These are phyloP conservation scores for Mesembryanthemum crystallinum DNA, from an alignment of 148 eudicot genomes.

Conservation along the genomic window DNA sequence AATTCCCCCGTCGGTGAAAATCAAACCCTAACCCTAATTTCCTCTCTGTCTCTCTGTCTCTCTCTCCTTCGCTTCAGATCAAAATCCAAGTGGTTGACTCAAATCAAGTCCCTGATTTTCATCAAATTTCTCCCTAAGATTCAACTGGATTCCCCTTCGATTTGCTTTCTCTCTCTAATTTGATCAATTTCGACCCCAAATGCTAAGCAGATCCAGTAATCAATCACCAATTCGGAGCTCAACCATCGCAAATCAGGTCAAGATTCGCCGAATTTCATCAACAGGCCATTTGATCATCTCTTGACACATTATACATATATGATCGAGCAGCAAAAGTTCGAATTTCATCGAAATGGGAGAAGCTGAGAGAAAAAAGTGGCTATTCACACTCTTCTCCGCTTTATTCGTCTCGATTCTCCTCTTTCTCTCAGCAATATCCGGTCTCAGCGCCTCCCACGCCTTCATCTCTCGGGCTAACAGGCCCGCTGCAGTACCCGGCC, in stretches of 20 bases:
- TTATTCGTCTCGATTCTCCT: slow-evolving; percentile 56
- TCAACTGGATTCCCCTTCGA: too few relatives aligned
- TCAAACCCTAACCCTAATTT: background rate
- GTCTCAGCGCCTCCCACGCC: slow-evolving; percentile 49
- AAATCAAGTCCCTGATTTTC: background rate
- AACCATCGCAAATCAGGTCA: background rate
- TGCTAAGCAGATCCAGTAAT: slow-evolving; percentile 8
- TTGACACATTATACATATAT: slow-evolving; percentile 7
- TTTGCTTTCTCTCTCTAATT: background rate
- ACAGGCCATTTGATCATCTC: background rate
- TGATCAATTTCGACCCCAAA: background rate
- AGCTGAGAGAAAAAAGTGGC: slow-evolving; percentile 82
- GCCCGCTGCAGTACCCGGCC: slow-evolving; percentile 34
- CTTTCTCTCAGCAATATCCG: slow-evolving; percentile 56
- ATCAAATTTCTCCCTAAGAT: too few relatives aligned
- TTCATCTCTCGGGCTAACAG: slow-evolving; percentile 29
- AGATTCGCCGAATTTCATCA: background rate
- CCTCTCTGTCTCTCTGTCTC: background rate
- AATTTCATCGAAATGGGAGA: slow-evolving; percentile 50
- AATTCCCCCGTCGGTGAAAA: background rate
- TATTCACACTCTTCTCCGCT: slow-evolving; percentile 64
- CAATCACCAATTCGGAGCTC: background rate
- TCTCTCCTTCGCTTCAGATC: background rate
- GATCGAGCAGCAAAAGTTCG: slow-evolving; percentile 10
- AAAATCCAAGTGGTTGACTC: background rate